These are phyloP conservation scores for Populus hybrid DNA, from an alignment of 441 rosid species.

Conservation along the genomic window DNA sequence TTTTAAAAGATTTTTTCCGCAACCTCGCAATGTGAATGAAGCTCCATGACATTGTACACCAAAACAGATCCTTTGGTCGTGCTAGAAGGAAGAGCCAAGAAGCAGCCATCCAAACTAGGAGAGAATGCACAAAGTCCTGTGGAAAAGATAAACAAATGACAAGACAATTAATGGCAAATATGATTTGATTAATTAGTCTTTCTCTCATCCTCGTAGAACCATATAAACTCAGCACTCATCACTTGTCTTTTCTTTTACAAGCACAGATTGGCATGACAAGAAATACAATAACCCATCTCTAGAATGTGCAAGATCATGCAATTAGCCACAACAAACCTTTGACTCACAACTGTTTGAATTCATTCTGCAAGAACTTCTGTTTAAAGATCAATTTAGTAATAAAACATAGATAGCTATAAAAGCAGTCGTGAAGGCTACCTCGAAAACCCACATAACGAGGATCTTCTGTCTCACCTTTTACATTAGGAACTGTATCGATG, in stretches of 20 bases:
- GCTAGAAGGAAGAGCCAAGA: slow-evolving; percentile 92
- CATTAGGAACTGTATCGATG: slow-evolving; percentile 74
- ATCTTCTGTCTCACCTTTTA: slow-evolving; percentile 49
- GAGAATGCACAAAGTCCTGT: slow-evolving; percentile 90
- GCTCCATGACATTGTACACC: slow-evolving; percentile 80
- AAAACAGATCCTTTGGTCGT: slow-evolving; percentile 69
- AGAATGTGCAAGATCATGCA: neutral
- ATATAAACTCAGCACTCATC: neutral
- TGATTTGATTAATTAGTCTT: neutral
- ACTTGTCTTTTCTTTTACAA: neutral
- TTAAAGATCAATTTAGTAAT: neutral
- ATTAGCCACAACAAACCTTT: neutral
- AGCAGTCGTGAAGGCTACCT: neutral
- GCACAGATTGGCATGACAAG: neutral
- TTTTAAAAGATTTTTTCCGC: slow-evolving; percentile 13
- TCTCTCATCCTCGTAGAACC: neutral
- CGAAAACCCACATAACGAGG: slow-evolving; percentile 6
- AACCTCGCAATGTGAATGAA: slow-evolving; percentile 84
- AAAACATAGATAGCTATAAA: neutral
- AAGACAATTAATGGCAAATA: neutral
- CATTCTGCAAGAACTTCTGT: neutral
- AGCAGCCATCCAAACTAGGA: slow-evolving; percentile 76
- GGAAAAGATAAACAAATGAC: neutral
- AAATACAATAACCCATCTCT: neutral
- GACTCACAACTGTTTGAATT: neutral